Percentiles rank a stretch among this genome's conserved stretches.
Evolutionary conservation across 306 rosid species (phyloP).

Genomic region (Glycyrrhiza uralensis): DNA sequence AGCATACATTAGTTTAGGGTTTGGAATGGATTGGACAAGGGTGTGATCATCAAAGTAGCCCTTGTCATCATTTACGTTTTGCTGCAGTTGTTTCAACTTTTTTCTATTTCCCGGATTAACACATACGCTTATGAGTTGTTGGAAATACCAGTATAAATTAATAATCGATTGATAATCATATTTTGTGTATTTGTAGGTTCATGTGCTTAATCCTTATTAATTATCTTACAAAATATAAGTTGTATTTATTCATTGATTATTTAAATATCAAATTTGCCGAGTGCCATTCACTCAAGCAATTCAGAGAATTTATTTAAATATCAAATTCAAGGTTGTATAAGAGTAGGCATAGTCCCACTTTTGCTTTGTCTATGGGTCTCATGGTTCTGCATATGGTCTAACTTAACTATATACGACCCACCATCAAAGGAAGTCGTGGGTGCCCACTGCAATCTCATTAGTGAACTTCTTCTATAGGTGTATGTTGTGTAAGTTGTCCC

Average conservation of each 20-base stretch:
- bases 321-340: not conserved
- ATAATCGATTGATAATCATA: too few relatives aligned
- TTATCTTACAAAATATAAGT: not conserved
- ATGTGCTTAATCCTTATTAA: not conserved
- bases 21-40: not conserved
- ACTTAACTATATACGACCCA: too few relatives aligned
- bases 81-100: not conserved
- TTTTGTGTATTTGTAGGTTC: not conserved
- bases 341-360: not conserved
- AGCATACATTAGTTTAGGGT: conserved; percentile 3
- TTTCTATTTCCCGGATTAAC: not conserved
- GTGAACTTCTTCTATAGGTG: too few relatives aligned
- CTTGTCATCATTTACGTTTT: not conserved
- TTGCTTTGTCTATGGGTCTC: too few relatives aligned
- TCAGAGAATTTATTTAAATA: not conserved
- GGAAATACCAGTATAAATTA: not conserved
- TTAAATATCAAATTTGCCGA: not conserved
- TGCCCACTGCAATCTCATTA: too few relatives aligned
- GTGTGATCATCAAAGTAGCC: not conserved
- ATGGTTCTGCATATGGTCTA: too few relatives aligned
- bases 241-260: not conserved
- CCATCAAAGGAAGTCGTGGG: too few relatives aligned
- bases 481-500: too few relatives aligned
- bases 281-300: not conserved
- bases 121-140: not conserved